Conservation (phyloP, 805 yeast species). For the Candida nanaspora region DNA sequence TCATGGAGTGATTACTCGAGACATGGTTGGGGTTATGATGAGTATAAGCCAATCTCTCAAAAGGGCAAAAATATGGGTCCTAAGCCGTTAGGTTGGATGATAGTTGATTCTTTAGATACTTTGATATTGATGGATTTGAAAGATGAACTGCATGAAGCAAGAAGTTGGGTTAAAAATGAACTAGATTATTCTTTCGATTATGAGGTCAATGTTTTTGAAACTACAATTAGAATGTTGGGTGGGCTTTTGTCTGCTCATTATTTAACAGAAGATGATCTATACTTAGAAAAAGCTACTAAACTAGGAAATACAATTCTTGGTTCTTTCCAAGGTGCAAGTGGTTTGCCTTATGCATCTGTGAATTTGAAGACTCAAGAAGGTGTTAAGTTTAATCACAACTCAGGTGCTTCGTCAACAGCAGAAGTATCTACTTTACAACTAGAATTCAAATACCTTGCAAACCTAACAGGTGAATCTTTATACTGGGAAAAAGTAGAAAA, state of each 20-base stretch:
- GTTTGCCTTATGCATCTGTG: conserved; percentile 74
- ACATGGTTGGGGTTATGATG: conserved; percentile 82
- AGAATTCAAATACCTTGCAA: conserved; percentile 77
- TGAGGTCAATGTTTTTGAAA: conserved; percentile 79
- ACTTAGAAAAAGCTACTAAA: conserved; percentile 70
- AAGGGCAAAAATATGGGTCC: conserved; percentile 70
- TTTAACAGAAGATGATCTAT: conserved; percentile 60
- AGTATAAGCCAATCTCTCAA: conserved; percentile 61
- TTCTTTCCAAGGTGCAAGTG: conserved; percentile 59
- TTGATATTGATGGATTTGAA: conserved; percentile 66
- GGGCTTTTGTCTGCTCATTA: conserved; percentile 83
- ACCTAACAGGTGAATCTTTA: conserved; percentile 68
- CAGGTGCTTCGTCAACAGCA: conserved; percentile 82
- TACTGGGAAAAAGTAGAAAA: conserved; percentile 79
- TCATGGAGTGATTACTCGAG: conserved; percentile 72
- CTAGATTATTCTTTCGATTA: conserved; percentile 66
- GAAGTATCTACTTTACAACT: conserved; percentile 84
- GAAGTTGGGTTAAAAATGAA: conserved; percentile 66
- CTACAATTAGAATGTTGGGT: conserved; percentile 92
- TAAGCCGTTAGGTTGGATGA: conserved; percentile 85
- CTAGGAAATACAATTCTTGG: conserved; percentile 68
- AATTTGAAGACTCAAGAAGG: conserved; percentile 64
- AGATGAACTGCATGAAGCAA: conserved; percentile 57
- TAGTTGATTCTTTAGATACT: conserved; percentile 83
- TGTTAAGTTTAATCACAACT: conserved; percentile 50